These are phyloP conservation scores for Comarum palustre DNA, from an alignment of 306 rosid genomes.

Conservation along the genomic window DNA sequence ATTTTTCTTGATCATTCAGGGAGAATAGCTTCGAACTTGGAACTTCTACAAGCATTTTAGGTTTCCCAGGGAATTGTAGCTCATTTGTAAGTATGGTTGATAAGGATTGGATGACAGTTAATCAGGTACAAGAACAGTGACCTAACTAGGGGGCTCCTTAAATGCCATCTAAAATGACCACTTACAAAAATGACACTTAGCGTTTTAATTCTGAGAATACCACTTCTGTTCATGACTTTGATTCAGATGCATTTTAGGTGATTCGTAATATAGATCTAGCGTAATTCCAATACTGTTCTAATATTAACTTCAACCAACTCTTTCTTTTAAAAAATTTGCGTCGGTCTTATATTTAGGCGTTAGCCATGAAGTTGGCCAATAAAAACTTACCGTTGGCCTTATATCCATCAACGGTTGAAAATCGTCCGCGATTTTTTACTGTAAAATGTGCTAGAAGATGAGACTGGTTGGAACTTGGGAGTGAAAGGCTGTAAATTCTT, in stretches of 20 bases:
- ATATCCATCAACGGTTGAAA: background rate
- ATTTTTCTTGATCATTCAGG: background rate
- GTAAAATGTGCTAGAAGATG: background rate
- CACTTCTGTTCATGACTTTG: background rate
- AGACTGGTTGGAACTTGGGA: conserved; percentile 4
- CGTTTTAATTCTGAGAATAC: background rate
- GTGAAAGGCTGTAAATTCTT: background rate
- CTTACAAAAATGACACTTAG: background rate
- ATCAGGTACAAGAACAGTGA: background rate
- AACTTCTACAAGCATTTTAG: background rate
- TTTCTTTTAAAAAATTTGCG: background rate
- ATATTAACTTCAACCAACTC: background rate
- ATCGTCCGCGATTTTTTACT: background rate
- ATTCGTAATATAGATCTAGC: background rate
- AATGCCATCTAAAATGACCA: background rate
- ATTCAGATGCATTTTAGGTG: background rate
- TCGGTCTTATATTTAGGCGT: background rate
- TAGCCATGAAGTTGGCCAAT: background rate
- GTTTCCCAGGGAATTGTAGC: background rate
- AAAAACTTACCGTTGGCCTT: background rate
- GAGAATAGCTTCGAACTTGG: background rate
- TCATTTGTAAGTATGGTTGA: background rate
- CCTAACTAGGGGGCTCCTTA: background rate
- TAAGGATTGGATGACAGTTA: background rate
- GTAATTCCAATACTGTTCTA: background rate